Evolutionary conservation across 2,329 filamentous ascomycete genomes (phyloP).

Genomic region (Aspergillus sp.): DNA sequence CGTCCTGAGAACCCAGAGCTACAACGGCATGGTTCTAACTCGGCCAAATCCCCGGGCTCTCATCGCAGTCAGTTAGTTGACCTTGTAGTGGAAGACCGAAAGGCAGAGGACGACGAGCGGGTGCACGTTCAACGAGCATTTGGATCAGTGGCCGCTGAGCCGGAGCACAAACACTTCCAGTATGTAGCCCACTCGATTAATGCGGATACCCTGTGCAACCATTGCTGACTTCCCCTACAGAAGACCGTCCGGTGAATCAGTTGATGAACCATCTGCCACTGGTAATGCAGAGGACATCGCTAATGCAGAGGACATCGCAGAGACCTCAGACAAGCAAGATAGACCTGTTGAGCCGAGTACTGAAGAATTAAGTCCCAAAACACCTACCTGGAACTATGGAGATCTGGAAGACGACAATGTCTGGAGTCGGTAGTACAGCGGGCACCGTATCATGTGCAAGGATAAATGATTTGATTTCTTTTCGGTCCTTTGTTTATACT

Average conservation of each 20-base stretch:
- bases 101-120: slow-evolving; percentile 62
- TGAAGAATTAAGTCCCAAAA: slow-evolving; percentile 15
- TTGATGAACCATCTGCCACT: slow-evolving; percentile 23
- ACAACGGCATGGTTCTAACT: slow-evolving; percentile 31
- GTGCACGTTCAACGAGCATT: slow-evolving; percentile 63
- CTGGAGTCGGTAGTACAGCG: slow-evolving; percentile 28
- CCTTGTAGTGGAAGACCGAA: slow-evolving; percentile 63
- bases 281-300: slow-evolving; percentile 8
- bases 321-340: slow-evolving; percentile 15
- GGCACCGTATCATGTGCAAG: not conserved
- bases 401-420: slow-evolving; percentile 40
- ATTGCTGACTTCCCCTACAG: slow-evolving; percentile 21
- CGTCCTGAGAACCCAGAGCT: slow-evolving; percentile 23
- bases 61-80: slow-evolving; percentile 65
- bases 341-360: slow-evolving; percentile 1
- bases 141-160: slow-evolving; percentile 60
- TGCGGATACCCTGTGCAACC: slow-evolving; percentile 7
- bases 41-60: slow-evolving; percentile 54
- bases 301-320: slow-evolving; percentile 10
- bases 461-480: not conserved
- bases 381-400: slow-evolving; percentile 27
- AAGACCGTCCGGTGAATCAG: slow-evolving; percentile 31
- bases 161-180: slow-evolving; percentile 32
- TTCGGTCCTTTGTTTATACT: not conserved
- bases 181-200: slow-evolving; percentile 22